These are phyloP conservation scores for Vanrija sp. DNA, from an alignment of 1,284 basidiomycete species.

Conservation along the genomic window DNA sequence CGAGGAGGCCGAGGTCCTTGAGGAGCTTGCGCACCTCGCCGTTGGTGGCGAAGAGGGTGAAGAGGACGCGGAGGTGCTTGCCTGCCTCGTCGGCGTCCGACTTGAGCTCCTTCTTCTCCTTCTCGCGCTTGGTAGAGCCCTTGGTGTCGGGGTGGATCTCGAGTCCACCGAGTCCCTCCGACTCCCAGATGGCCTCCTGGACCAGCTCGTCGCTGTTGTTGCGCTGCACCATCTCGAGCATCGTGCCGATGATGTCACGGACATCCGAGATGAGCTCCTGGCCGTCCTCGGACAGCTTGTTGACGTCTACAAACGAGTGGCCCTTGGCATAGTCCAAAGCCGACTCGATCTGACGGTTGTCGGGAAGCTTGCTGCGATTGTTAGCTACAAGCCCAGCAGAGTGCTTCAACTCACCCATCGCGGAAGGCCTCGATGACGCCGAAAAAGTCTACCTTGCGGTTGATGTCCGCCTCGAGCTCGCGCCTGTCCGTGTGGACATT, in stretches of 20 bases:
- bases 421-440: slow-evolving; percentile 74
- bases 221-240: slow-evolving; percentile 61
- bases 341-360: slow-evolving; percentile 72
- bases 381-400: neutral
- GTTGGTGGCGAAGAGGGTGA: slow-evolving; percentile 80
- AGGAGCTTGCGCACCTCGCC: slow-evolving; percentile 85
- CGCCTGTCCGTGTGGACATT: slow-evolving; percentile 38
- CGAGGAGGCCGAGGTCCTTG: slow-evolving; percentile 73
- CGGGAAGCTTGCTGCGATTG: slow-evolving; percentile 59
- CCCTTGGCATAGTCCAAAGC: slow-evolving; percentile 64
- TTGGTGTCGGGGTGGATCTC: slow-evolving; percentile 52
- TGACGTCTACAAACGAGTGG: slow-evolving; percentile 63
- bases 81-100: slow-evolving; percentile 65
- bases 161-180: slow-evolving; percentile 8
- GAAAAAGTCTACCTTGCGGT: slow-evolving; percentile 57
- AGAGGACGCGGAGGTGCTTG: slow-evolving; percentile 76
- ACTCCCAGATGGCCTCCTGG: slow-evolving; percentile 72
- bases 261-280: slow-evolving; percentile 69
- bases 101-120: slow-evolving; percentile 53
- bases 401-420: slow-evolving; percentile 52
- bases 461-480: slow-evolving; percentile 48
- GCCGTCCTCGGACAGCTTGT: slow-evolving; percentile 70
- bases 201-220: slow-evolving; percentile 89
- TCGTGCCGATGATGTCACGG: slow-evolving; percentile 50
- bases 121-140: slow-evolving; percentile 20